Evolutionary conservation across 306 rosid species (phyloP), one percentile per base, ranked within the genome.

Genomic region (Morella rubra): DNA sequence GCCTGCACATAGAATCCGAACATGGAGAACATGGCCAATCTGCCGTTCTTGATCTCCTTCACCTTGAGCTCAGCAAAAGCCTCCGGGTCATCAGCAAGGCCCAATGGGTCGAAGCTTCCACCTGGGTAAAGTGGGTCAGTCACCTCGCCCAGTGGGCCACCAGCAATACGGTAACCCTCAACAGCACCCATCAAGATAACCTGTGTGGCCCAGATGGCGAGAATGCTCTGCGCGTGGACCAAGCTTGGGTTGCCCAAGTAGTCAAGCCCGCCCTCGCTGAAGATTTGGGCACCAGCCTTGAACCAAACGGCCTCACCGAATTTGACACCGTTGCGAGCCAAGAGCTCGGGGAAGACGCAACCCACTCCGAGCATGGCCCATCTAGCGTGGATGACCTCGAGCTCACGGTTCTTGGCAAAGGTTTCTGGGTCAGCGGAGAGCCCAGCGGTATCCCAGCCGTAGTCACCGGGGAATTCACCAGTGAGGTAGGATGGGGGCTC

Each of bases 361-460:
- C 92, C 92, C 1, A 88, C 92, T 20, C 91, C 91, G 0, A 88
- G 87, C 91, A 87, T 87, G 84, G 91, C 91, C 91, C 91, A 88
- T 75, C 91, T 79, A 16, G 69, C 61, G 85, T 88, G 91, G 79
- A 86, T 86, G n/a, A 86, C 89, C 19, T 86, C 89, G 0, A 86
- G 86, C 85, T 86, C 89, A 22, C 89, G 79, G 81, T 86, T 86
- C 81, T 53, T 83, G 0, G 92, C 90, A 11, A 88, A 86, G 18
- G 92, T 88, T 56, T 88, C 88, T 4, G 92, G 92, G 51, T 88
- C 92, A 37, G 90, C 92, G 0, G 92, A 88, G n/a, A 88, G 93
- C 9, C 93, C 93, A 5, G 87, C 90, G 1, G 90, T n/a, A n/a
- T n/a, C n/a, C n/a, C n/a, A n/a, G n/a, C n/a, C n/a, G n/a, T n/a